phyloP scores from a whole-genome alignment of 2,329 filamentous ascomycete genomes.

The Ceratocystis eucalypticola region DNA sequence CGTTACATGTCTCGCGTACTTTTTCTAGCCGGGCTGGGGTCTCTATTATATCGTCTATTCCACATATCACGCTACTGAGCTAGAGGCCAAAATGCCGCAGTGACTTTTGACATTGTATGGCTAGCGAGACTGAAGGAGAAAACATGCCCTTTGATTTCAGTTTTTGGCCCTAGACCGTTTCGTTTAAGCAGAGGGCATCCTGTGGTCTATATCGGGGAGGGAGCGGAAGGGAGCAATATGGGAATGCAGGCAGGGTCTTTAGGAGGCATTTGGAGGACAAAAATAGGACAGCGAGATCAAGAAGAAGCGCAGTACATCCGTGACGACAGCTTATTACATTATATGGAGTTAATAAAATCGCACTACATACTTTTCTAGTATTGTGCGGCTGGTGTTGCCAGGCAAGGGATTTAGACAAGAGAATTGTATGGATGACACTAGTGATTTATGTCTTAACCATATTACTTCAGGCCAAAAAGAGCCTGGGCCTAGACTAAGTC shows the following conservation, averaged over 20 bases:
- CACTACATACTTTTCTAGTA: background rate
- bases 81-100: background rate
- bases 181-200: background rate
- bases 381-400: background rate
- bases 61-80: background rate
- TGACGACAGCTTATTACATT: background rate
- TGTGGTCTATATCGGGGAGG: background rate
- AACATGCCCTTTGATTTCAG: background rate
- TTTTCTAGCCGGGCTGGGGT: background rate
- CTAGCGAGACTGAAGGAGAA: background rate
- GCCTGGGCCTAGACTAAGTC: background rate
- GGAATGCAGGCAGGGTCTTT: background rate
- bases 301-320: background rate
- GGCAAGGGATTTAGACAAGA: constrained; percentile 3
- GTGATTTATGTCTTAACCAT: constrained; percentile 7
- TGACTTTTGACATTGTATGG: background rate
- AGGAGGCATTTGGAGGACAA: background rate
- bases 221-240: background rate
- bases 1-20: background rate
- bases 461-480: background rate
- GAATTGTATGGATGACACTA: constrained; percentile 4
- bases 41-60: background rate
- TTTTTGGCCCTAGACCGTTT: background rate
- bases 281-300: background rate
- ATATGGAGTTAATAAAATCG: background rate